Conservation (phyloP, 2,329 filamentous ascomycete genomes). For the Chaetomium sp. region DNA sequence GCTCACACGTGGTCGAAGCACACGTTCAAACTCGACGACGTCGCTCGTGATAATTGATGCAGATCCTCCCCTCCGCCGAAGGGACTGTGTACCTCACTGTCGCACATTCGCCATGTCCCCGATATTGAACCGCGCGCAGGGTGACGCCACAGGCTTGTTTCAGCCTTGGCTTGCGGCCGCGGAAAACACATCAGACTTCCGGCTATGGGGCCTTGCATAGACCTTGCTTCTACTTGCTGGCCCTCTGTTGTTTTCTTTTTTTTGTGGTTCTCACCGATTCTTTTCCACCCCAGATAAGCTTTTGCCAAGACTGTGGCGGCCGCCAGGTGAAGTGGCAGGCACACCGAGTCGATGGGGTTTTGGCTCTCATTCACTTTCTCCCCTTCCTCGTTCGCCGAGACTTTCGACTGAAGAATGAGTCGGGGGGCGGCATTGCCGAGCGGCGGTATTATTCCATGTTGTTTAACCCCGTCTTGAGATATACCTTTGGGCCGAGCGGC, state of each 20-base stretch:
- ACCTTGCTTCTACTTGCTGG: not conserved
- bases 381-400: too few relatives aligned
- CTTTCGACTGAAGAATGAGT: too few relatives aligned
- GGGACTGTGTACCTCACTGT: not conserved
- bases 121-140: not conserved
- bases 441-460: too few relatives aligned
- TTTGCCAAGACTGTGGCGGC: conserved; percentile 21
- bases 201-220: not conserved
- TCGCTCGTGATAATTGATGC: not conserved
- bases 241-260: not conserved
- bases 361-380: too few relatives aligned
- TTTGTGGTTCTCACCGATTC: not conserved
- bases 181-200: conserved; percentile 14
- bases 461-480: too few relatives aligned
- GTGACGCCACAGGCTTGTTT: not conserved
- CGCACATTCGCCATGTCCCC: not conserved
- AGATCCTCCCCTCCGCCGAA: not conserved
- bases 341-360: not conserved
- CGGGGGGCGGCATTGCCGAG: too few relatives aligned
- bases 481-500: too few relatives aligned
- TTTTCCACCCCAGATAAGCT: conserved; percentile 17
- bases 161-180: conserved; percentile 13
- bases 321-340: conserved; percentile 1
- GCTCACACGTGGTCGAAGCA: conserved; percentile 14
- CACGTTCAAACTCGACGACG: conserved; percentile 11